Conservation (phyloP, 2,329 filamentous ascomycete species). For the Aspergillus quadricinctus region DNA sequence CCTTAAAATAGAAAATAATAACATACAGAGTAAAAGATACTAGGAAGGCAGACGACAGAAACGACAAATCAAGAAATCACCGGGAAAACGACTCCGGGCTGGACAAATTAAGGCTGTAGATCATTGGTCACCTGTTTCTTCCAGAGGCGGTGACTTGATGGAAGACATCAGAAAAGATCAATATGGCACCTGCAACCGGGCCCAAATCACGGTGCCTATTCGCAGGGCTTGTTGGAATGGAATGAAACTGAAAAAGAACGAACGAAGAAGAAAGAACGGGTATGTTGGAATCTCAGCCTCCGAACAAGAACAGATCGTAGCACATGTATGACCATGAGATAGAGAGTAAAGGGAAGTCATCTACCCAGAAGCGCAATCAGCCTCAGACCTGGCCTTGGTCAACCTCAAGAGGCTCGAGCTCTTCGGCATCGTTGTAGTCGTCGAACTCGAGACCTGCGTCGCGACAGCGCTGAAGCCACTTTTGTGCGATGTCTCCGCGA, state of each 20-base stretch:
- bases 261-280: slow-evolving; percentile 15
- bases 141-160: neutral
- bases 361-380: slow-evolving; percentile 2
- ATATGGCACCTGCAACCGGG: slow-evolving; percentile 4
- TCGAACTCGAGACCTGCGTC: slow-evolving; percentile 47
- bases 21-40: slow-evolving; percentile 10
- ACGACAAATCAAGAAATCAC: neutral
- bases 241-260: slow-evolving; percentile 5
- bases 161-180: neutral
- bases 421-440: slow-evolving; percentile 44
- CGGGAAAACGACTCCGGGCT: neutral
- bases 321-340: slow-evolving; percentile 18
- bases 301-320: slow-evolving; percentile 23
- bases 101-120: neutral
- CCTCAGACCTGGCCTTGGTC: slow-evolving; percentile 25
- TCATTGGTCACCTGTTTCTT: neutral
- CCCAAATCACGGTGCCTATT: slow-evolving; percentile 4
- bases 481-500: slow-evolving; percentile 65
- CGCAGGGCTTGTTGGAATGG: slow-evolving; percentile 2
- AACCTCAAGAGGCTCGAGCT: slow-evolving; percentile 34
- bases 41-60: neutral
- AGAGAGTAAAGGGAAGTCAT: neutral
- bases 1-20: slow-evolving; percentile 15
- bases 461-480: slow-evolving; percentile 45
- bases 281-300: slow-evolving; percentile 22